Evolutionary conservation across 2,329 filamentous ascomycete species (phyloP).

Genomic region (Pseudocercospora vitis): DNA sequence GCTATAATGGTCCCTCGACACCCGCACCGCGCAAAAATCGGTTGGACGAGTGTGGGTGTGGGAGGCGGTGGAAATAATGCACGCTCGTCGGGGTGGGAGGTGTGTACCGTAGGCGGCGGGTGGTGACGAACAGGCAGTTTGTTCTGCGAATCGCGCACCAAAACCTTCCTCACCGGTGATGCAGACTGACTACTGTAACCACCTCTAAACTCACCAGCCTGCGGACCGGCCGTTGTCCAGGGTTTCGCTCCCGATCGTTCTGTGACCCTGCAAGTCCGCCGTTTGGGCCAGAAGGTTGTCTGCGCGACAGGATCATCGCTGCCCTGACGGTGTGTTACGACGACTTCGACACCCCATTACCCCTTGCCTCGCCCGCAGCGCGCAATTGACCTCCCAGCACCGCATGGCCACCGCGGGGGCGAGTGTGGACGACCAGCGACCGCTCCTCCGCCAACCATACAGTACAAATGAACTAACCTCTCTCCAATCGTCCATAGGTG

Average conservation of each 20-base stretch:
- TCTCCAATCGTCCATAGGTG: background rate
- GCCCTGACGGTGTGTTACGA: background rate
- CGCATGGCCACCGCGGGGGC: no score
- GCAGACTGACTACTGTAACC: no score
- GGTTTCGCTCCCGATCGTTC: background rate
- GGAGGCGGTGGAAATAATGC: background rate
- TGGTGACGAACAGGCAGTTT: background rate
- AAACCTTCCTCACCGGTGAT: conserved; percentile 1
- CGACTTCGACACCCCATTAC: background rate
- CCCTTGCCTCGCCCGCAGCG: background rate
- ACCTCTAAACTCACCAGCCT: background rate
- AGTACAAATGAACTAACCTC: no score
- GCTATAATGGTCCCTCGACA: background rate
- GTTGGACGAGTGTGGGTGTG: background rate
- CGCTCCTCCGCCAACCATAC: no score
- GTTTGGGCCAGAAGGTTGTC: background rate
- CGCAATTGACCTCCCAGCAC: background rate
- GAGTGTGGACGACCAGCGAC: background rate
- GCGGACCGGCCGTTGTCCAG: background rate
- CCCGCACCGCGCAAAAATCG: background rate
- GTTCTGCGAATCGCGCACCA: no score
- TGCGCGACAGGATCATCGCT: background rate
- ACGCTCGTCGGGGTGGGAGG: background rate
- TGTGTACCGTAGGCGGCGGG: background rate
- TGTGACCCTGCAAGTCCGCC: background rate